Base-by-base conservation (phyloP, 495 filamentous ascomycete genomes). In the Aspergillus haitiensis region DNA sequence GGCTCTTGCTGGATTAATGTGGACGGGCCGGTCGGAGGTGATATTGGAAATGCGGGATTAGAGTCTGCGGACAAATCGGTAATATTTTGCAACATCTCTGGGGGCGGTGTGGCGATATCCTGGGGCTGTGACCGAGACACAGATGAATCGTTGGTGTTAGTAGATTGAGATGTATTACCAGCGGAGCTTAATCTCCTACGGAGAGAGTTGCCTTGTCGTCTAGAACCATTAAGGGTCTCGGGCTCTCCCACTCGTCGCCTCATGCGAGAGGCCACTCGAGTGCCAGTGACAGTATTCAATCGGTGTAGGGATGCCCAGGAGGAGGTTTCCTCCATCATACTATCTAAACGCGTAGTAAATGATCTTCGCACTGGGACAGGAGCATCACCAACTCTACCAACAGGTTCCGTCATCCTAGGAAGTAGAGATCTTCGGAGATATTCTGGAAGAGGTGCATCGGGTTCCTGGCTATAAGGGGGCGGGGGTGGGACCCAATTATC, bases 401-500 rank as follows among this genome's bases (percentile, higher is more conserved):
- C 36, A 54, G 60, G 64, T 48, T 63, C 62, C 11, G 65, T 62
- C 16, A 49, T 34, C 9, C 63, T 64, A 21, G 75, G 70, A 52
- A 75, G 68, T 56, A 78, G 66, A 4, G 68, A 66, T 40, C 69
- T 62, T 37, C 69, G 68, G n/a, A 86, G 72, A 55, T 81, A 73
- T 10, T 84, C 81, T 48, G 84, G 82, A 39, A 86, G 70, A 31
- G 82, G 81, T 49, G 72, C 78, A 6, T 90, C 86, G 34, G 88
- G 78, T 12, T 91, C 85, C 12, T 82, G 84, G 16, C 85, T 83
- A 65, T 97, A 97, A 7, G 91, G 90, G 11, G 92, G 92, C n/a
- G 92, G 92, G 0, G 92, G 92, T 21, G 92, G 89, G 7, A 93
- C 90, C 92, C 92, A 97, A 60, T 93, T 90, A 62, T 96, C 92